Evolutionary conservation across 176 grass and related monocot genomes (phyloP).

Genomic region (Zizania latifolia): DNA sequence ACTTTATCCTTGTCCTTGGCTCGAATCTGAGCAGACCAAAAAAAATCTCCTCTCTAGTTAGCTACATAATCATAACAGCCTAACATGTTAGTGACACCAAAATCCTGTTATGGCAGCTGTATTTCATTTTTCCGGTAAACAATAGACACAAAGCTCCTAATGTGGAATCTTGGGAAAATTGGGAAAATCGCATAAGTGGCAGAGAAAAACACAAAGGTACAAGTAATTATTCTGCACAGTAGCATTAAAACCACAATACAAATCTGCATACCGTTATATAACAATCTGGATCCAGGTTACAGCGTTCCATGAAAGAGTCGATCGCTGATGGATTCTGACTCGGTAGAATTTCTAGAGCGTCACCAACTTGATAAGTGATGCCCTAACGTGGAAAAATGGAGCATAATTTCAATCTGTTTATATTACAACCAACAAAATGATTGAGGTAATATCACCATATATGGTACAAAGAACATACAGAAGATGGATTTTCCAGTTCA

Average conservation of each 20-base stretch:
- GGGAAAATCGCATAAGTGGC: background rate
- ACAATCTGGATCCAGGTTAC: slow-evolving; percentile 74
- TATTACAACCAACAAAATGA: background rate
- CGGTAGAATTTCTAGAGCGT: slow-evolving; percentile 75
- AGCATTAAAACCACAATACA: slow-evolving; percentile 24
- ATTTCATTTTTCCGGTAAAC: slow-evolving; percentile 16
- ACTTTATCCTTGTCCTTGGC: slow-evolving; percentile 19
- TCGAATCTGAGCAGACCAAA: slow-evolving; percentile 22
- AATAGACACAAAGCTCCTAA: background rate
- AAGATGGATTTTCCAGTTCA: slow-evolving; percentile 61
- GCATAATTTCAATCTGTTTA: background rate
- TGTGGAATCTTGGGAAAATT: background rate
- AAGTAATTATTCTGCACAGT: background rate
- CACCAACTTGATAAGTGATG: slow-evolving; percentile 72
- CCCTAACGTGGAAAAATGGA: slow-evolving; percentile 36
- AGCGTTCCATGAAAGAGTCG: slow-evolving; percentile 69
- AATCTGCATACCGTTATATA: slow-evolving; percentile 66
- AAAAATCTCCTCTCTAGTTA: background rate
- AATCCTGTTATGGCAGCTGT: background rate
- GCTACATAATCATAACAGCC: background rate
- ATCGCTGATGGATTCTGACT: slow-evolving; percentile 64
- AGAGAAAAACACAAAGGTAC: slow-evolving; percentile 1
- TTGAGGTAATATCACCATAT: background rate
- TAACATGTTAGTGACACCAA: background rate
- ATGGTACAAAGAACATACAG: slow-evolving; percentile 41